A percentile compares a stretch with the other conserved stretches of the same genome.
phyloP scores from a whole-genome alignment of 108 stramenopile species.

The Cyclotella kingstonii region DNA sequence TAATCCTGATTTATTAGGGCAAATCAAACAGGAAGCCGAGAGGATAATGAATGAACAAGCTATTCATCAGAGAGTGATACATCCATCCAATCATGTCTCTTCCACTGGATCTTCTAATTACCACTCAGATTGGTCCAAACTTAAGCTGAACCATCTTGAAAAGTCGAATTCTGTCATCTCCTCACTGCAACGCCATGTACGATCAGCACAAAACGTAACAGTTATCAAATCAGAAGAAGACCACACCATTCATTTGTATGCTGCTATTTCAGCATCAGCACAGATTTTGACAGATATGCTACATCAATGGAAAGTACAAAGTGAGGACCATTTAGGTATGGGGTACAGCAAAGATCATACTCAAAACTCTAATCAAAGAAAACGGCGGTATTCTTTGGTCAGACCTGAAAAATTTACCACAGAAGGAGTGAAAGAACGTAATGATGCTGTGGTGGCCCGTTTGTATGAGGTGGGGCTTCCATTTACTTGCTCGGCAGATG shows the following conservation, averaged over 20 bases:
- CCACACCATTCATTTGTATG: conserved; percentile 31
- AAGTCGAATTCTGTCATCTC: conserved; percentile 55
- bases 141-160: conserved; percentile 57
- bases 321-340: conserved; percentile 1
- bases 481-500: conserved; percentile 80
- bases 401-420: conserved; percentile 59
- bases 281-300: conserved; percentile 44
- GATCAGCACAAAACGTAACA: conserved; percentile 31
- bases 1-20: conserved; percentile 63
- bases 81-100: conserved; percentile 5
- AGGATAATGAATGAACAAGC: conserved; percentile 40
- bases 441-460: conserved; percentile 65
- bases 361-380: not conserved
- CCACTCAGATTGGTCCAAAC: conserved; percentile 62
- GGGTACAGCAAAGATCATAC: not conserved
- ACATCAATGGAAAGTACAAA: conserved; percentile 9
- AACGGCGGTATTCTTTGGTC: conserved; percentile 34
- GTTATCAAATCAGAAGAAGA: conserved; percentile 32
- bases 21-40: conserved; percentile 73
- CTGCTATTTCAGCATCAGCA: conserved; percentile 42
- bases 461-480: conserved; percentile 82
- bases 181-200: conserved; percentile 51
- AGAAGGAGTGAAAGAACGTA: conserved; percentile 70
- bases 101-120: conserved; percentile 6
- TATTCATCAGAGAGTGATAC: not conserved